phyloP scores from a whole-genome alignment of 1,284 basidiomycete genomes.

The Trametes pubescens region DNA sequence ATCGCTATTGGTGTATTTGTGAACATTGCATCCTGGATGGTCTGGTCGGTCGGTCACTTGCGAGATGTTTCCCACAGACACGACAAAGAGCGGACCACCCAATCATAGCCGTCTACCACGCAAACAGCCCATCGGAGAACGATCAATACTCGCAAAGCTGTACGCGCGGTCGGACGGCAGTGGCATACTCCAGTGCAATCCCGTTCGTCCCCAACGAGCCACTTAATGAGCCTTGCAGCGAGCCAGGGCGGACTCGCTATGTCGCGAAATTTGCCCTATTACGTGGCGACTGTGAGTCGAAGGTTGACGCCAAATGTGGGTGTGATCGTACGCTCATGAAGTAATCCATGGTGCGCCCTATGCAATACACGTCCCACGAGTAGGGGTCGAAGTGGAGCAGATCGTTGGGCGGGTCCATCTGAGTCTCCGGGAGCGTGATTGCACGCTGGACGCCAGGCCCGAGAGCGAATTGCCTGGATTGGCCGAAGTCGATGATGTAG shows the following conservation, averaged over 20 bases:
- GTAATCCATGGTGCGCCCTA: neutral
- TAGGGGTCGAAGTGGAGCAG: slow-evolving; percentile 5
- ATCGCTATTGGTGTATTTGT: too few species aligned
- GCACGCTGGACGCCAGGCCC: slow-evolving; percentile 7
- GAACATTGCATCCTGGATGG: too few species aligned
- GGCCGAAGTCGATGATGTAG: neutral
- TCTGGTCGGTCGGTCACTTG: too few species aligned
- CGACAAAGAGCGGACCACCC: too few species aligned
- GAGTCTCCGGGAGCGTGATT: neutral
- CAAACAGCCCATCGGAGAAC: neutral
- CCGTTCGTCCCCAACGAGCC: neutral
- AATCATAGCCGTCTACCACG: too few species aligned
- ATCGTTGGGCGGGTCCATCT: neutral
- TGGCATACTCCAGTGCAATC: neutral
- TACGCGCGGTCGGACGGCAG: neutral
- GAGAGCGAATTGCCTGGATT: neutral
- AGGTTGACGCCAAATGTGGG: too few species aligned
- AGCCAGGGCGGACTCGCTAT: neutral
- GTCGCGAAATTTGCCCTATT: too few species aligned
- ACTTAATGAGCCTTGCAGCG: neutral
- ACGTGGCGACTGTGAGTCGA: too few species aligned
- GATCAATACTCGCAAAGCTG: neutral
- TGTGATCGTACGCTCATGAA: too few species aligned
- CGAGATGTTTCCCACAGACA: too few species aligned
- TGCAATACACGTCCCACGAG: slow-evolving; percentile 14